These are phyloP conservation scores for Clohesyomyces aquaticus DNA, from an alignment of 495 filamentous ascomycete genomes.

Conservation along the genomic window DNA sequence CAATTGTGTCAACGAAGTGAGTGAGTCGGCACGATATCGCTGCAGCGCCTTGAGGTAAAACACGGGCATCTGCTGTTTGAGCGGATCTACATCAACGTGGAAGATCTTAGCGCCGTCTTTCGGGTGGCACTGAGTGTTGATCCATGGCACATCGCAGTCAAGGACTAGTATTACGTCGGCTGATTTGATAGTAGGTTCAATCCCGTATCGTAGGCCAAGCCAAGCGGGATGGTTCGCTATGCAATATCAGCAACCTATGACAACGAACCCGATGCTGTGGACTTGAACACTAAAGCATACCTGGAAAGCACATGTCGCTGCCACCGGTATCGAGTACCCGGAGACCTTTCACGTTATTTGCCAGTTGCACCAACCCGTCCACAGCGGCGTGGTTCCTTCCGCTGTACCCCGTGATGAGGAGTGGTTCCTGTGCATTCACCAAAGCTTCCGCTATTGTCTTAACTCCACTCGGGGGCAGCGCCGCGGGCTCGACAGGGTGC, in stretches of 20 bases:
- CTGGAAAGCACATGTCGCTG: conserved; percentile 93
- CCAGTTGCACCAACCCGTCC: conserved; percentile 72
- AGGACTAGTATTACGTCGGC: conserved; percentile 86
- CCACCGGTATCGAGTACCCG: conserved; percentile 88
- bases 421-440: conserved; percentile 70
- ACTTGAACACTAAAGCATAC: conserved; percentile 11
- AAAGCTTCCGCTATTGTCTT: conserved; percentile 71
- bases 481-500: conserved; percentile 76
- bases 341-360: conserved; percentile 75
- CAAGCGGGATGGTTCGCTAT: conserved; percentile 51
- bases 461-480: conserved; percentile 67
- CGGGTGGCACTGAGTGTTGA: conserved; percentile 60
- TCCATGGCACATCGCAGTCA: conserved; percentile 79
- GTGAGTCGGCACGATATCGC: conserved; percentile 76
- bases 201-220: conserved; percentile 76
- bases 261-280: too few relatives aligned
- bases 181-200: conserved; percentile 71
- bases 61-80: conserved; percentile 55
- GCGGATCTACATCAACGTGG: conserved; percentile 49
- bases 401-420: conserved; percentile 82
- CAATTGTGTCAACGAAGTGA: conserved; percentile 73
- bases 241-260: background rate
- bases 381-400: conserved; percentile 76
- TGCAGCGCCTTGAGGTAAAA: conserved; percentile 76
- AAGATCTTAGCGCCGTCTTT: conserved; percentile 43